phyloP scores from a whole-genome alignment of 441 rosid species.

The Populus tomentosa region DNA sequence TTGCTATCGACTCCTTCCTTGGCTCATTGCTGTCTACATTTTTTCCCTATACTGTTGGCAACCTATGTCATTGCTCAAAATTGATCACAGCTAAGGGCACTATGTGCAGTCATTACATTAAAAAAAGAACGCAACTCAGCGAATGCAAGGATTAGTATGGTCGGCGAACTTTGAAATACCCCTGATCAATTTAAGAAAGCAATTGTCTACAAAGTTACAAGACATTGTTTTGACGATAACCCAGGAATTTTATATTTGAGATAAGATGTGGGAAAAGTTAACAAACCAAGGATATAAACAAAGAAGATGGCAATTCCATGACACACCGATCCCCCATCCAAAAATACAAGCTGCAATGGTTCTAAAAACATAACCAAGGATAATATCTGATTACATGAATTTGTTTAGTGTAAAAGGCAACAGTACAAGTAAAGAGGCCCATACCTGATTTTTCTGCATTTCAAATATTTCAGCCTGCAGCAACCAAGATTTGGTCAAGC shows the following conservation, averaged over 20 bases:
- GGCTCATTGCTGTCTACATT: not conserved
- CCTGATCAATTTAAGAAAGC: not conserved
- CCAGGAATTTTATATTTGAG: not conserved
- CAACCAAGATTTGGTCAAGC: constrained; percentile 23
- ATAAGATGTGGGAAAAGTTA: not conserved
- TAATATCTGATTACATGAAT: not conserved
- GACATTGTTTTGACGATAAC: not conserved
- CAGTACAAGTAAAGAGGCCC: constrained; percentile 14
- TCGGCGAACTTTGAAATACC: not conserved
- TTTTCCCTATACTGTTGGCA: not conserved
- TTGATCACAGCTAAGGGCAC: not conserved
- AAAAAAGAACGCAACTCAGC: not conserved
- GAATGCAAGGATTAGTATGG: not conserved
- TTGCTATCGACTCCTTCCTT: not conserved
- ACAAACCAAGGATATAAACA: not conserved
- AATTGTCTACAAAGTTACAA: too few species aligned
- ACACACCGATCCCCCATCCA: not conserved
- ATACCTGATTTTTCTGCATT: constrained; percentile 81
- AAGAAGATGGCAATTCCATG: not conserved
- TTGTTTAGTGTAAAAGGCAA: not conserved
- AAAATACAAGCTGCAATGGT: not conserved
- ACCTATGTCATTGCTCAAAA: not conserved
- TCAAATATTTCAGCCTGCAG: constrained; percentile 63
- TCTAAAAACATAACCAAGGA: not conserved
- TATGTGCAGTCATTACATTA: not conserved